These are phyloP conservation scores for Suillus bovinus DNA, from an alignment of 768 basidiomycete species.

Conservation along the genomic window DNA sequence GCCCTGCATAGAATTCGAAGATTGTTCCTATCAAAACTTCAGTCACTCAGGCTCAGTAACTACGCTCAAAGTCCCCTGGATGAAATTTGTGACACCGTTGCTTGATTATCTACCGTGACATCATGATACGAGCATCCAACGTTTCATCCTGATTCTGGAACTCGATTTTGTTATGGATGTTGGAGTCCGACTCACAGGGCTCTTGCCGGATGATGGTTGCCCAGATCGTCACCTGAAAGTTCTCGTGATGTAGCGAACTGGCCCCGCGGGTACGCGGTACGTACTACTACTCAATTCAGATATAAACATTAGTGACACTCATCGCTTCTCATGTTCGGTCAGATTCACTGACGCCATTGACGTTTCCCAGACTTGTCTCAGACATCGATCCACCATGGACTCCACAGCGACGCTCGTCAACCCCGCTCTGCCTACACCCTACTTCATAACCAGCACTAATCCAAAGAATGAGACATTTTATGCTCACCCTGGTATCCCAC, in stretches of 20 bases:
- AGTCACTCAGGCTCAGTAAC: too few relatives aligned
- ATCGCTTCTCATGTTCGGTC: neutral
- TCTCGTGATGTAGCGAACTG: neutral
- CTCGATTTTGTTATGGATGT: conserved; percentile 1
- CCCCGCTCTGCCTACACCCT: conserved; percentile 25
- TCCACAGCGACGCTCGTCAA: conserved; percentile 29
- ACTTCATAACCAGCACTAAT: conserved; percentile 25
- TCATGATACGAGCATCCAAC: too few relatives aligned
- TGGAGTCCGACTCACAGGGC: neutral
- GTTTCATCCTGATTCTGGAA: neutral
- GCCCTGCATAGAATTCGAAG: neutral
- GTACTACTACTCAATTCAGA: neutral
- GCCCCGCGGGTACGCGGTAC: neutral
- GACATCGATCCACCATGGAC: conserved; percentile 22
- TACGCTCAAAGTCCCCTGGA: neutral
- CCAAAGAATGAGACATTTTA: conserved; percentile 22
- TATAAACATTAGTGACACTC: neutral
- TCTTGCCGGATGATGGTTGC: neutral
- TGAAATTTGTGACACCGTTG: neutral
- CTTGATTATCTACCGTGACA: neutral
- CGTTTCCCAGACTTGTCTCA: neutral
- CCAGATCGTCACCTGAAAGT: neutral
- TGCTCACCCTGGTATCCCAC: conserved; percentile 19
- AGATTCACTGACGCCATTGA: neutral
- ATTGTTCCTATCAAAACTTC: neutral